Conservation (phyloP, 257 asterid genomes). For the Solanum corneliomulleri region DNA sequence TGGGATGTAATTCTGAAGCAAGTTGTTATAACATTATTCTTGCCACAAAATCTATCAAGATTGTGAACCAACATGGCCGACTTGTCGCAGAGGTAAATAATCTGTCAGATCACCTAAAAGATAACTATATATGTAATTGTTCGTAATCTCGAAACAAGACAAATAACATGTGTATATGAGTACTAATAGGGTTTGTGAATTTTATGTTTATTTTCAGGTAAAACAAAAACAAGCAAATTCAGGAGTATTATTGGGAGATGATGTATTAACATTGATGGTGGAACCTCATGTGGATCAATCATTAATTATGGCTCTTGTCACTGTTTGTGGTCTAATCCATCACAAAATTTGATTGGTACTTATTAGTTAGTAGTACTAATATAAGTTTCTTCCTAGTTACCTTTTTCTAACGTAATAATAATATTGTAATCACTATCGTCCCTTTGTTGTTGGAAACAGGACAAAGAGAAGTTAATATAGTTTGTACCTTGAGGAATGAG, state of each 20-base stretch:
- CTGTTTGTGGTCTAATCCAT: conserved; percentile 43
- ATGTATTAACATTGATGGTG: conserved; percentile 44
- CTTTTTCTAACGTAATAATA: background rate
- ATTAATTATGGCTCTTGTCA: conserved; percentile 43
- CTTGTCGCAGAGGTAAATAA: conserved; percentile 32
- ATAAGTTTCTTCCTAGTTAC: background rate
- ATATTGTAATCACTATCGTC: background rate
- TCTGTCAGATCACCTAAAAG: background rate
- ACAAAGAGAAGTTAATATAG: background rate
- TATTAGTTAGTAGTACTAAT: too few species aligned
- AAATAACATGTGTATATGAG: too few species aligned
- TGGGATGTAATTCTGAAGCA: conserved; percentile 8
- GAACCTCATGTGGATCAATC: conserved; percentile 48
- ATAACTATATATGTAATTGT: background rate
- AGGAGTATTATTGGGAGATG: conserved; percentile 49
- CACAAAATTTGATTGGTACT: conserved; percentile 13
- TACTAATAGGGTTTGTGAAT: background rate
- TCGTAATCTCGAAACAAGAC: too few species aligned
- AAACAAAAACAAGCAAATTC: conserved; percentile 28
- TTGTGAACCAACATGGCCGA: conserved; percentile 11
- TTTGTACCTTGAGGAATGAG: background rate
- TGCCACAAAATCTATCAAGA: conserved; percentile 20
- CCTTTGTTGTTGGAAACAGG: background rate
- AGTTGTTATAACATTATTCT: conserved; percentile 11
- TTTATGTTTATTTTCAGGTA: conserved; percentile 18